phyloP scores from a whole-genome alignment of 352 stramenopile genomes.

The Thalassiosira mediterranea region DNA sequence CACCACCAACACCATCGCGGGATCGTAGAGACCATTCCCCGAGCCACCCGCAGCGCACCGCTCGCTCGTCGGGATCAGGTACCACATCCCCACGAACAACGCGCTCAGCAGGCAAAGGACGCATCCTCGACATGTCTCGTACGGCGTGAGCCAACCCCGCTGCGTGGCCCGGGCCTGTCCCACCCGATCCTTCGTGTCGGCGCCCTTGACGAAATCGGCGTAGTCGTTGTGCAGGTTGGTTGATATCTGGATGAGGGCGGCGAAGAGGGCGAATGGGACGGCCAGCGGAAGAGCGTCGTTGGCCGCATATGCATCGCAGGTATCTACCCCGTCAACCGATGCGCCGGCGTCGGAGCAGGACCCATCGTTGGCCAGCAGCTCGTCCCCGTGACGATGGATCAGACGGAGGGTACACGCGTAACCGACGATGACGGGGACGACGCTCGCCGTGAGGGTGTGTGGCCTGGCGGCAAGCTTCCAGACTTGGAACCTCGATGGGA shows the following conservation, averaged over 20 bases:
- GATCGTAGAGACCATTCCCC: constrained; percentile 19
- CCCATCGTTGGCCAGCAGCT: constrained; percentile 2
- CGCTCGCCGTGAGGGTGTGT: constrained; percentile 79
- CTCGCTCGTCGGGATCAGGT: constrained; percentile 30
- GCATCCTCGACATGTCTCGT: constrained; percentile 67
- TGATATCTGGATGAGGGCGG: constrained; percentile 70
- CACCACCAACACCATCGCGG: constrained; percentile 63
- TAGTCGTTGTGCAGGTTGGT: constrained; percentile 87
- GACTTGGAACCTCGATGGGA: constrained; percentile 72
- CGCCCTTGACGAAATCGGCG: constrained; percentile 83
- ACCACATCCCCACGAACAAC: constrained; percentile 49
- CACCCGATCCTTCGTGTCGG: constrained; percentile 77
- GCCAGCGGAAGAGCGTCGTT: constrained; percentile 7
- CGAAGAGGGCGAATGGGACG: constrained; percentile 55
- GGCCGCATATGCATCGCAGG: neutral
- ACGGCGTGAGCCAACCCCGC: constrained; percentile 81
- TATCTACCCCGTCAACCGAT: constrained; percentile 6
- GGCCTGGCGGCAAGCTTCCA: constrained; percentile 76
- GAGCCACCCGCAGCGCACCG: constrained; percentile 3
- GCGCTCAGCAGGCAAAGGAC: constrained; percentile 55
- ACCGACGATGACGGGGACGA: constrained; percentile 73
- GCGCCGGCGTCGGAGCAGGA: constrained; percentile 1
- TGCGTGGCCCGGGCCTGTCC: constrained; percentile 82
- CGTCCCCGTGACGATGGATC: constrained; percentile 28
- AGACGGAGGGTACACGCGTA: constrained; percentile 42